A percentile compares a stretch with the other conserved stretches of the same genome.
These are phyloP conservation scores for Diphasiastrum complanatum DNA, from an alignment of 83 land plant genomes.

Conservation along the genomic window DNA sequence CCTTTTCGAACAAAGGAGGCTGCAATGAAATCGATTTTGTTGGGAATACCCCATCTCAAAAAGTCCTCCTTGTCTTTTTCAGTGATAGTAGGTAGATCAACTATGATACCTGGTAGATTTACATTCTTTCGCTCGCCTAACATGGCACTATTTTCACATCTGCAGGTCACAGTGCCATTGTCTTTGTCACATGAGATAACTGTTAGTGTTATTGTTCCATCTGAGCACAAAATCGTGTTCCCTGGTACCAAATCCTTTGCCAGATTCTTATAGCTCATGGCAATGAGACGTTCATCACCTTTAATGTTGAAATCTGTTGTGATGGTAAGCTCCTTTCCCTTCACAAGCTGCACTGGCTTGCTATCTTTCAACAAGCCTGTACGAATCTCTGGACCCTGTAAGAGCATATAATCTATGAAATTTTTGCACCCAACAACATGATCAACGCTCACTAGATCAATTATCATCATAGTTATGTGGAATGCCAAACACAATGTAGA, in stretches of 20 bases:
- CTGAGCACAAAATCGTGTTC: slow-evolving; percentile 15
- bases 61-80: slow-evolving; percentile 17
- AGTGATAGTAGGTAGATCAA: slow-evolving; percentile 18
- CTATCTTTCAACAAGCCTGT: slow-evolving; percentile 13
- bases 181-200: slow-evolving; percentile 16
- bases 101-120: slow-evolving; percentile 11
- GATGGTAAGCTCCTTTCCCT: slow-evolving; percentile 14
- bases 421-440: no score
- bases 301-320: slow-evolving; percentile 13
- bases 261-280: slow-evolving; percentile 20
- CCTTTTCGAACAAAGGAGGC: slow-evolving; percentile 10
- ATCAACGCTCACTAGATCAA: no score
- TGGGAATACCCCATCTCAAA: slow-evolving; percentile 17
- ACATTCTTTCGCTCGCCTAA: slow-evolving; percentile 16
- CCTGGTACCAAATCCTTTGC: slow-evolving; percentile 12
- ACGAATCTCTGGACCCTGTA: slow-evolving; percentile 18
- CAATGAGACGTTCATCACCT: slow-evolving; percentile 8
- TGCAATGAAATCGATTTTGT: slow-evolving; percentile 19
- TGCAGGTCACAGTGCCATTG: slow-evolving; percentile 1
- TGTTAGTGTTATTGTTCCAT: slow-evolving; percentile 16
- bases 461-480: no score
- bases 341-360: slow-evolving; percentile 14
- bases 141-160: slow-evolving; percentile 16
- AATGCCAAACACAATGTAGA: no score
- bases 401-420: no score